Evolutionary conservation across 1,139 yeast species (phyloP), one percentile per base, ranked within the genome.

Genomic region (Petasospora rhodanensis): DNA sequence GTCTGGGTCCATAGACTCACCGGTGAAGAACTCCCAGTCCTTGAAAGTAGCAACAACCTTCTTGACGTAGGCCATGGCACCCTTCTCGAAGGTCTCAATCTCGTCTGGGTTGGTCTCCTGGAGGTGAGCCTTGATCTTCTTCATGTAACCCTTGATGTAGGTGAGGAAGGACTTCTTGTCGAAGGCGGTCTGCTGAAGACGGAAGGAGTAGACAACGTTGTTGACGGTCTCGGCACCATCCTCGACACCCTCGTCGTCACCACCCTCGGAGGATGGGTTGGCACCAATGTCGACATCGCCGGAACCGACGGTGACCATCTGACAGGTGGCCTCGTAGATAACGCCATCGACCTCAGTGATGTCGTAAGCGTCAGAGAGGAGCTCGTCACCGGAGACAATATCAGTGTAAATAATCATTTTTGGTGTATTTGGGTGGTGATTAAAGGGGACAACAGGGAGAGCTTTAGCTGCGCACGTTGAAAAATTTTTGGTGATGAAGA

Each of bases 1-100:
- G 68, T 91, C 97, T 66, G 97, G 96, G 80, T 93, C 96, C 99
- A 91, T 93, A 61, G 95, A 83, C 76, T 91, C 97, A 76, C 98
- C 98, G 54, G 96, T 91, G 87, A 70, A 91, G 79, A 91, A 91
- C 63, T 91, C 98, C 94, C 93, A 91, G 78, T 91, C 98, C 65
- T 80, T 81, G 91, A 91, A 91, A 68, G 87, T 81, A 56, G 79
- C 83, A 58, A 91, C 66, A 54, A 91, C 82, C 78, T 91, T 93
- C 84, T 93, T 91, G 69, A 84, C 94, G 76, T 86, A 89, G 54
- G 84, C 70, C 53, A 79, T 75, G 55, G 98, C 98, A 65, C 96
- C 96, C 77, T 89, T 89, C 79, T 89, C 96, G 68, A 91, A 91
- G 51, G 65, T 70, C 59, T 82, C 79, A 56, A 91, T 76, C 53